Evolutionary conservation across 768 basidiomycete genomes (phyloP), one percentile per base, ranked within the genome.

Genomic region (Rhizopogon sp.): DNA sequence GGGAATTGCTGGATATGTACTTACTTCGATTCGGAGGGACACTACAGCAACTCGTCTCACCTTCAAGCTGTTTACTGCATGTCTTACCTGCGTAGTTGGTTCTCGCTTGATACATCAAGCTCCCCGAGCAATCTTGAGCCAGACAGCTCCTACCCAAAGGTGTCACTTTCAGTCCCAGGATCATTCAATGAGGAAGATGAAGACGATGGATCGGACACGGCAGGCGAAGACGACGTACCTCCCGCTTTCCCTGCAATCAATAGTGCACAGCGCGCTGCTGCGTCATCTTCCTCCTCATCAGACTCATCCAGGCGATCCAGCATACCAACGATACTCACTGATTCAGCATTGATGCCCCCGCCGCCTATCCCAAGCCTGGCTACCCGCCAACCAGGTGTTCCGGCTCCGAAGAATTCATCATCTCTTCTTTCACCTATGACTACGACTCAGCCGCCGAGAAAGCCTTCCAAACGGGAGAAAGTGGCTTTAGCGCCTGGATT

Each of bases 401-500:
- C 69, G 22, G 61, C 61, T 5, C n/a, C 52, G 40, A 57, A 43
- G 47, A 45, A 54, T n/a, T 74, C 76, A n/a, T 74, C 66, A 1
- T 68, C 79, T 1, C 72, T 90, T 3, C 72, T 79, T 3, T 74
- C 80, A 7, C 86, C 87, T 1, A 75, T 79, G n/a, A 76, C 79
- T 8, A 88, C 89, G 14, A 85, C 81, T 6, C 80, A 80, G 60
- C 74, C 75, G 1, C 84, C 85, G 0, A 64, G 70, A 14, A 81
- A 79, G 56, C 74, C 78, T 6, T 87, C 84, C 63, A 83, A 77
- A 61, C 74, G 84, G 20, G 80, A 77, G 31, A 98, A 95, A 72
- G 93, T 97, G 0, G 90, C 85, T 5, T 79, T 99, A 4, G 85
- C 90, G 10, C 95, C 96, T 1, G 97, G 97, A 6, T 88, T 88